Evolutionary conservation across 371 early-diverging fungal species (phyloP).

Genomic region (Apophysomyces elegans): DNA sequence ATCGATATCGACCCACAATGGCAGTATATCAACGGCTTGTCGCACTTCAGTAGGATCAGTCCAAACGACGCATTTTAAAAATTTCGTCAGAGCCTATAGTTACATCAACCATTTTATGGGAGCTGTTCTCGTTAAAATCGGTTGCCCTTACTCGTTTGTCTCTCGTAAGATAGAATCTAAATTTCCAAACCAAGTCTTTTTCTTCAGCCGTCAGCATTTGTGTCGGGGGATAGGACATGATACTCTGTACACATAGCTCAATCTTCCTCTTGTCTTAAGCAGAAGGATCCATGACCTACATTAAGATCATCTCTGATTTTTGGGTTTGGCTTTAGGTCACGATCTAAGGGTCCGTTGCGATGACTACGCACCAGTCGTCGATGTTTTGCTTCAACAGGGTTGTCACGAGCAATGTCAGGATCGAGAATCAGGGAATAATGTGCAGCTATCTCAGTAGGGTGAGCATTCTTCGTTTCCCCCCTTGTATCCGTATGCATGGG

Average conservation of each 20-base stretch:
- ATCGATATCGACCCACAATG: slow-evolving; percentile 89
- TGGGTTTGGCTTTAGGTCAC: slow-evolving; percentile 94
- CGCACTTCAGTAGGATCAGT: slow-evolving; percentile 88
- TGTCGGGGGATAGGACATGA: slow-evolving; percentile 92
- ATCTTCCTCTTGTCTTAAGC: neutral
- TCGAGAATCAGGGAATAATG: slow-evolving; percentile 60
- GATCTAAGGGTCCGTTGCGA: slow-evolving; percentile 87
- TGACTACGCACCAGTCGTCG: slow-evolving; percentile 90
- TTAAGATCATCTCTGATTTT: slow-evolving; percentile 92
- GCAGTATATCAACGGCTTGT: slow-evolving; percentile 88
- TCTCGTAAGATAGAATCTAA: slow-evolving; percentile 89
- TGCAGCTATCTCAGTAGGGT: slow-evolving; percentile 21
- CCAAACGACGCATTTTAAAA: slow-evolving; percentile 96
- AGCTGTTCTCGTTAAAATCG: too few species aligned
- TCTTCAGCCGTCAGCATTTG: slow-evolving; percentile 80
- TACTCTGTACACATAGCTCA: slow-evolving; percentile 45
- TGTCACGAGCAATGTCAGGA: slow-evolving; percentile 78
- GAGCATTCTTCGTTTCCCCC: slow-evolving; percentile 9
- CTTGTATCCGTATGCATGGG: slow-evolving; percentile 21
- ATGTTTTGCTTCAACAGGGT: slow-evolving; percentile 96
- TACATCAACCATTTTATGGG: neutral
- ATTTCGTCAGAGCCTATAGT: slow-evolving; percentile 89
- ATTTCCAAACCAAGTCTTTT: slow-evolving; percentile 96
- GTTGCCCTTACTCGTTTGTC: slow-evolving; percentile 73
- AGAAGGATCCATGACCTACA: slow-evolving; percentile 44